These are phyloP conservation scores for Didymella arachidicola DNA, from an alignment of 2,329 filamentous ascomycete species.

Conservation along the genomic window DNA sequence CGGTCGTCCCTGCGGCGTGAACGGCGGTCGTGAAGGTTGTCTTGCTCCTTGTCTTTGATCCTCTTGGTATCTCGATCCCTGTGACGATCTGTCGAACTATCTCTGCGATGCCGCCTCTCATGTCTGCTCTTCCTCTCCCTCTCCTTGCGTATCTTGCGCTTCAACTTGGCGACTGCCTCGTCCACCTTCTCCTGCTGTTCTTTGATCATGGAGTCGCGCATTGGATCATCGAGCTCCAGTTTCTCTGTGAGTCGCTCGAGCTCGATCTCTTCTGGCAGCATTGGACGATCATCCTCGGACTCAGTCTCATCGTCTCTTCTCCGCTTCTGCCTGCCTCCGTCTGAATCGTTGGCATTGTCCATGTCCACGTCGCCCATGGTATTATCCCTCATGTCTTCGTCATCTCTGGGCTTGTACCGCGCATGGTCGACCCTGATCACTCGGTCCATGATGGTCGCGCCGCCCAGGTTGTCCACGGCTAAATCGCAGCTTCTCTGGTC, in stretches of 20 bases:
- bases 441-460: conserved; percentile 81
- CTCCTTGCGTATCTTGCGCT: conserved; percentile 58
- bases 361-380: conserved; percentile 59
- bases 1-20: conserved; percentile 24
- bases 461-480: conserved; percentile 94
- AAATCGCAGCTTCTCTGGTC: conserved; percentile 95
- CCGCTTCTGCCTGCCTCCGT: conserved; percentile 59
- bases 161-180: conserved; percentile 67
- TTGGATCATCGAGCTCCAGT: conserved; percentile 95
- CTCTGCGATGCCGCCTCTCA: conserved; percentile 37
- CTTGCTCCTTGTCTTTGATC: conserved; percentile 32
- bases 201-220: conserved; percentile 89
- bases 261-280: conserved; percentile 83
- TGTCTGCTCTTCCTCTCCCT: conserved; percentile 51
- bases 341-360: conserved; percentile 45
- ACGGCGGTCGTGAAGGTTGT: conserved; percentile 18
- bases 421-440: conserved; percentile 90
- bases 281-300: conserved; percentile 61
- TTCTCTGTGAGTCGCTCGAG: conserved; percentile 76
- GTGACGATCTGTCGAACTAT: conserved; percentile 36
- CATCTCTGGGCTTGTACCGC: conserved; percentile 86
- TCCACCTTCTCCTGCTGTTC: conserved; percentile 91
- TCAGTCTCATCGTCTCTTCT: conserved; percentile 55
- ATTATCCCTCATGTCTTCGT: conserved; percentile 70
- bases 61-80: conserved; percentile 30